Evolutionary conservation across 495 filamentous ascomycete species (phyloP).

Genomic region (Letharia lupina): DNA sequence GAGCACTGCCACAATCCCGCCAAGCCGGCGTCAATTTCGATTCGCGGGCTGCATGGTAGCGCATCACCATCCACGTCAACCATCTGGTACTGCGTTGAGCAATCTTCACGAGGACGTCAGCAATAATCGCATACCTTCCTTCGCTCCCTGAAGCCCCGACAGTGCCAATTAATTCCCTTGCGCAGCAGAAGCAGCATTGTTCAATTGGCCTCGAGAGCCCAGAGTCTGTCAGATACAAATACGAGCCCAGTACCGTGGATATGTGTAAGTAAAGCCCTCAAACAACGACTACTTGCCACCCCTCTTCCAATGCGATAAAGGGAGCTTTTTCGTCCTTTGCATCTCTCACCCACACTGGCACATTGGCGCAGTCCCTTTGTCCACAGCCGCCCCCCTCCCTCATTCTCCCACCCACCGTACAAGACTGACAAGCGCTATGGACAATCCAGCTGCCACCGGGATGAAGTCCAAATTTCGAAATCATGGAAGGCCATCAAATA

Average conservation of each 20-base stretch:
- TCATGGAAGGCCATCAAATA: constrained; percentile 14
- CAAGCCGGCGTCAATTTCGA: not conserved
- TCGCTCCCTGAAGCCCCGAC: not conserved
- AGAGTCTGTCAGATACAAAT: too few species aligned
- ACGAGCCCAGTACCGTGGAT: not conserved
- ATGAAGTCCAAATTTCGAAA: constrained; percentile 17
- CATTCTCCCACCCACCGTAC: too few species aligned
- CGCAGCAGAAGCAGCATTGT: not conserved
- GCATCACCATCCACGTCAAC: not conserved
- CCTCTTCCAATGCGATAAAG: not conserved
- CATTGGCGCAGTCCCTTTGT: not conserved
- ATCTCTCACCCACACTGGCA: not conserved
- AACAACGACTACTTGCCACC: not conserved
- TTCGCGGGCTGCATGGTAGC: not conserved
- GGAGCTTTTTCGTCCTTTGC: not conserved
- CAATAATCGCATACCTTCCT: not conserved
- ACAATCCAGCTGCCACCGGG: constrained; percentile 16
- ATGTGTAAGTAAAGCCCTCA: constrained; percentile 6
- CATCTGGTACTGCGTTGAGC: not conserved
- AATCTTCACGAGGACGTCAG: not conserved
- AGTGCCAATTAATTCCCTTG: not conserved
- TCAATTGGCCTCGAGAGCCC: not conserved
- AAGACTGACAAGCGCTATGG: constrained; percentile 18
- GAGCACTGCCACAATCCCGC: constrained; percentile 5
- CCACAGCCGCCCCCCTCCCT: not conserved